Conservation (phyloP, 192 early-diverging fungal genomes). For the Lobosporangium transversale region DNA sequence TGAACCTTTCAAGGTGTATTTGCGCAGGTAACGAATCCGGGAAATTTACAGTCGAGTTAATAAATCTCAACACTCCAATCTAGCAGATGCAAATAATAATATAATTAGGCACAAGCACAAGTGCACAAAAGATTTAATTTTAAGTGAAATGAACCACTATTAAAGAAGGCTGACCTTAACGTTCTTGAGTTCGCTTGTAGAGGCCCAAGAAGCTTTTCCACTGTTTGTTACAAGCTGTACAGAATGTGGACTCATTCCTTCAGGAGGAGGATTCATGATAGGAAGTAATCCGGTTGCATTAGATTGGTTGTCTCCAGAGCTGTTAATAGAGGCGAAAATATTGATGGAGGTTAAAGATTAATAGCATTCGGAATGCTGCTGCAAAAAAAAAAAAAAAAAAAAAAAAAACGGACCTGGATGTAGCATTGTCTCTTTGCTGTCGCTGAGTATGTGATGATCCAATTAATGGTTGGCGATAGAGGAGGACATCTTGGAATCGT, state of each 20-base stretch:
- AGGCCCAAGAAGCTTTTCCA: constrained; percentile 78
- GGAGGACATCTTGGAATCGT: constrained; percentile 71
- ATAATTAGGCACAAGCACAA: neutral
- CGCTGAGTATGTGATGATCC: too few relatives aligned
- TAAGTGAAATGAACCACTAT: too few relatives aligned
- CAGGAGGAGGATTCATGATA: constrained; percentile 58
- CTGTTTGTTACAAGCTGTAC: constrained; percentile 74
- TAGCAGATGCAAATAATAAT: constrained; percentile 1
- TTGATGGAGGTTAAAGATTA: too few relatives aligned
- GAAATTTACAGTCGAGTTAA: constrained; percentile 53
- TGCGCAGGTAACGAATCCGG: constrained; percentile 47
- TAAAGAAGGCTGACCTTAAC: too few relatives aligned
- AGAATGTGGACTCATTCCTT: constrained; percentile 65
- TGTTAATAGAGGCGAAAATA: too few relatives aligned
- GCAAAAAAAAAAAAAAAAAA: too few relatives aligned
- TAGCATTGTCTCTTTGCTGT: too few relatives aligned
- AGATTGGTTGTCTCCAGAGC: too few relatives aligned
- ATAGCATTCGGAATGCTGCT: too few relatives aligned
- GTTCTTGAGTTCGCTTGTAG: constrained; percentile 29
- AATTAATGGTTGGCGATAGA: constrained; percentile 63
- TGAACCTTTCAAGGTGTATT: constrained; percentile 68
- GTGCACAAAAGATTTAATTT: too few relatives aligned
- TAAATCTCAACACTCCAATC: constrained; percentile 57
- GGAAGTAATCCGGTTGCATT: too few relatives aligned
- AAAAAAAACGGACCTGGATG: too few relatives aligned